A percentile compares a stretch with the other conserved stretches of the same genome.
These are phyloP conservation scores for Talaromyces stipitatus DNA, from an alignment of 495 filamentous ascomycete genomes.

Conservation along the genomic window DNA sequence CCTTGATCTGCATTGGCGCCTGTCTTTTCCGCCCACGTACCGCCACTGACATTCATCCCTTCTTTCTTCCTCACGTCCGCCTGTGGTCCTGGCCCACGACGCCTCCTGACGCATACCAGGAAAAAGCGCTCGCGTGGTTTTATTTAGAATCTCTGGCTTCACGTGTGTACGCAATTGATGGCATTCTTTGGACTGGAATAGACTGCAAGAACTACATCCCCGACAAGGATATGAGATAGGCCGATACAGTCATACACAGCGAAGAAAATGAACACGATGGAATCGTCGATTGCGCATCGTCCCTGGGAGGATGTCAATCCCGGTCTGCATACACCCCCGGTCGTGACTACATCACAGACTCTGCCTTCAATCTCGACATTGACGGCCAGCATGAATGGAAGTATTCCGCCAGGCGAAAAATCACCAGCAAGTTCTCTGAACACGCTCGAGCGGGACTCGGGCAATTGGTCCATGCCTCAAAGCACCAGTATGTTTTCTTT, in stretches of 20 bases:
- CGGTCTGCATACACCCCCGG: conserved; percentile 26
- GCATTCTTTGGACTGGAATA: neutral
- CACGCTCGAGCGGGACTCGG: conserved; percentile 42
- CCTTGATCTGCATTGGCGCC: conserved; percentile 1
- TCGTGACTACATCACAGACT: conserved; percentile 24
- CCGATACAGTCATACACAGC: neutral
- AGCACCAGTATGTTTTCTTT: conserved; percentile 34
- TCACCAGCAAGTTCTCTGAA: conserved; percentile 40
- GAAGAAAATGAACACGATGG: conserved; percentile 20
- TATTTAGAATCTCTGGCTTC: neutral
- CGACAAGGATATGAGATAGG: neutral
- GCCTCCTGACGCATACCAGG: neutral
- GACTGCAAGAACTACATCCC: neutral
- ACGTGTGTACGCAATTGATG: neutral
- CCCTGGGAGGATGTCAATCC: conserved; percentile 33
- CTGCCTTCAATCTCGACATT: conserved; percentile 42
- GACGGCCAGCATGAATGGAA: conserved; percentile 32
- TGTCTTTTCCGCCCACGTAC: conserved; percentile 6
- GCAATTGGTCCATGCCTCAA: conserved; percentile 45
- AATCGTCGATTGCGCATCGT: conserved; percentile 30
- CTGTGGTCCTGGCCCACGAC: neutral
- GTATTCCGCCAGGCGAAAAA: conserved; percentile 26
- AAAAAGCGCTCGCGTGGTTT: neutral
- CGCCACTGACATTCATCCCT: conserved; percentile 4
- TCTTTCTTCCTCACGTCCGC: neutral